Percentiles rank a stretch among this genome's conserved stretches.
phyloP scores from a whole-genome alignment of 2,329 filamentous ascomycete genomes.

The Fusarium concolor region DNA sequence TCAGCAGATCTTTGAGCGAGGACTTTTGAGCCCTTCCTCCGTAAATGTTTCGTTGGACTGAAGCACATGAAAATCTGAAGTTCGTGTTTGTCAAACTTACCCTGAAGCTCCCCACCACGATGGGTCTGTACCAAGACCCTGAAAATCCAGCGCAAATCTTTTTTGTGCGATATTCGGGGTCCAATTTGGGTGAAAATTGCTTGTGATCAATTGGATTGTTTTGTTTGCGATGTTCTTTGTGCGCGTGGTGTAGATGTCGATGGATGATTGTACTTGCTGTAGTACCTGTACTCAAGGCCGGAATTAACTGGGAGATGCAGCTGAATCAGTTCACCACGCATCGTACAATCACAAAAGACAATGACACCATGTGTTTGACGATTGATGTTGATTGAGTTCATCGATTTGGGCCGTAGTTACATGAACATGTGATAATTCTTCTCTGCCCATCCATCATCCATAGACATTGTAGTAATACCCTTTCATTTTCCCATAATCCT shows the following conservation, averaged over 20 bases:
- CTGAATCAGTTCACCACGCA: not conserved
- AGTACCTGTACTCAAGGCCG: not conserved
- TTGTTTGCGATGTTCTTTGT: not conserved
- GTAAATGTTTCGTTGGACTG: no score
- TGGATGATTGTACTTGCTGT: not conserved
- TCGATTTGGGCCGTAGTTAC: conserved; percentile 2
- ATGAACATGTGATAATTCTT: conserved; percentile 2
- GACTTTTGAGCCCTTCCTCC: no score
- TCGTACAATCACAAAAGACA: not conserved
- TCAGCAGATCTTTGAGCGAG: no score
- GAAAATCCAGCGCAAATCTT: conserved; percentile 12
- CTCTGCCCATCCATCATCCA: conserved; percentile 10
- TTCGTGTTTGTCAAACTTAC: not conserved
- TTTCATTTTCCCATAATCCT: not conserved
- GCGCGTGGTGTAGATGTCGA: no score
- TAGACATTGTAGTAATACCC: not conserved
- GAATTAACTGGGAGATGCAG: not conserved
- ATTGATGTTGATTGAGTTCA: not conserved
- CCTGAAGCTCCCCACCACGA: conserved; percentile 8
- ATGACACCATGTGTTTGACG: not conserved
- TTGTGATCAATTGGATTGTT: not conserved
- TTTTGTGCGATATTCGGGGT: conserved; percentile 2
- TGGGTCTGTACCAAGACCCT: conserved; percentile 11
- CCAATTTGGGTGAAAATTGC: no score
- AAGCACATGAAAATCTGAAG: not conserved